These are phyloP conservation scores for Platanthera guangdongensis DNA, from an alignment of 106 monocot species.

Conservation along the genomic window DNA sequence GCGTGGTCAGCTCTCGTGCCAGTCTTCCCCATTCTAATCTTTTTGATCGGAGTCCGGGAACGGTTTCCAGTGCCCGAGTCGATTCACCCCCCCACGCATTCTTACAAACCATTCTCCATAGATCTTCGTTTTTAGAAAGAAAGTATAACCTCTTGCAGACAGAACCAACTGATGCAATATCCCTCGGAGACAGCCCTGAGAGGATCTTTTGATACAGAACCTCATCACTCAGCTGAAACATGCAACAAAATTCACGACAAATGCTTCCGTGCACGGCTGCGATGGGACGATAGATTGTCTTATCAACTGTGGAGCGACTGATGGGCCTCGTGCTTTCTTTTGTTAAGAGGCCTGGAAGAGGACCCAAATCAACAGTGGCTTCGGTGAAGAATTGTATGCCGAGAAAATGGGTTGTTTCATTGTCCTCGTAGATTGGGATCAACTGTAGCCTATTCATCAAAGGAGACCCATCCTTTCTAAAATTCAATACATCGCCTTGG, in stretches of 20 bases:
- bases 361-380: constrained; percentile 74
- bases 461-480: constrained; percentile 88
- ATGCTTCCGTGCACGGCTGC: constrained; percentile 18
- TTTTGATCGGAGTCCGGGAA: constrained; percentile 45
- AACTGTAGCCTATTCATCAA: constrained; percentile 60
- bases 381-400: constrained; percentile 77
- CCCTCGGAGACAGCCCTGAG: constrained; percentile 69
- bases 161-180: constrained; percentile 74
- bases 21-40: constrained; percentile 72
- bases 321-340: constrained; percentile 31
- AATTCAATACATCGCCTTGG: constrained; percentile 82
- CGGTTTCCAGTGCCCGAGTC: constrained; percentile 61
- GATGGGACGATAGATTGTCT: constrained; percentile 25
- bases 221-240: constrained; percentile 79
- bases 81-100: constrained; percentile 85
- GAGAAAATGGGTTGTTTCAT: constrained; percentile 87
- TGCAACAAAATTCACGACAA: constrained; percentile 56
- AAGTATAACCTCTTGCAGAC: constrained; percentile 58
- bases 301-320: constrained; percentile 8
- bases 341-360: constrained; percentile 30
- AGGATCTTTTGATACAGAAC: constrained; percentile 79
- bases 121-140: constrained; percentile 63
- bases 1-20: constrained; percentile 82
- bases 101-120: constrained; percentile 94
- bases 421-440: constrained; percentile 77